Evolutionary conservation across 371 early-diverging fungal genomes (phyloP).

Genomic region (Furculomyces boomerangus): DNA sequence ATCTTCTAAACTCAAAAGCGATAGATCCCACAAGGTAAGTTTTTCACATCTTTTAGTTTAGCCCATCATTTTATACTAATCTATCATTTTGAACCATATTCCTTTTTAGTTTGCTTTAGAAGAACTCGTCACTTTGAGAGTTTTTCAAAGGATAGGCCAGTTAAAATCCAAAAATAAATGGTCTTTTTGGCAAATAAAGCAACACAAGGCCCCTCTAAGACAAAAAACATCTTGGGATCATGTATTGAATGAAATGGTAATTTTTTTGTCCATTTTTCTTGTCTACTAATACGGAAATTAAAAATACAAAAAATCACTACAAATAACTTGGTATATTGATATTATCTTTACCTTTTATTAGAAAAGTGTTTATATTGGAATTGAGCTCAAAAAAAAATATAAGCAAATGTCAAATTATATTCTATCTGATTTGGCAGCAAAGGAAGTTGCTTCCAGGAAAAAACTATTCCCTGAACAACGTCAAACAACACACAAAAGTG

Average conservation of each 20-base stretch:
- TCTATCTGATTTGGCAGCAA: no score
- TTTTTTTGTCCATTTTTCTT: background rate
- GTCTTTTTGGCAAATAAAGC: conserved; percentile 64
- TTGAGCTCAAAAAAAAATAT: background rate
- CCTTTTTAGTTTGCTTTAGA: conserved; percentile 20
- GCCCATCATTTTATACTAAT: background rate
- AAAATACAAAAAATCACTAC: background rate
- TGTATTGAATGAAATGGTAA: conserved; percentile 70
- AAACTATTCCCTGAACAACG: no score
- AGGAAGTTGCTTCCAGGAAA: no score
- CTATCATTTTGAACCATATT: background rate
- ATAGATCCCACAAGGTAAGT: background rate
- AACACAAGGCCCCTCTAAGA: conserved; percentile 45
- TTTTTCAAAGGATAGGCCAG: conserved; percentile 55
- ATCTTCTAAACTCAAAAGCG: background rate
- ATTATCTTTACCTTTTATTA: no score
- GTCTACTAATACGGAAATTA: background rate
- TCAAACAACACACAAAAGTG: no score
- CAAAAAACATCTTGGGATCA: conserved; percentile 78
- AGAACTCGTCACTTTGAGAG: conserved; percentile 54
- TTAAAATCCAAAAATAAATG: conserved; percentile 57
- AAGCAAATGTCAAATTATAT: no score
- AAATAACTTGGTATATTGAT: no score
- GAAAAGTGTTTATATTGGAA: no score
- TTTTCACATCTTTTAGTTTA: no score